These are phyloP conservation scores for Mucor plumbeus DNA, from an alignment of 371 early-diverging fungal species.

Conservation along the genomic window DNA sequence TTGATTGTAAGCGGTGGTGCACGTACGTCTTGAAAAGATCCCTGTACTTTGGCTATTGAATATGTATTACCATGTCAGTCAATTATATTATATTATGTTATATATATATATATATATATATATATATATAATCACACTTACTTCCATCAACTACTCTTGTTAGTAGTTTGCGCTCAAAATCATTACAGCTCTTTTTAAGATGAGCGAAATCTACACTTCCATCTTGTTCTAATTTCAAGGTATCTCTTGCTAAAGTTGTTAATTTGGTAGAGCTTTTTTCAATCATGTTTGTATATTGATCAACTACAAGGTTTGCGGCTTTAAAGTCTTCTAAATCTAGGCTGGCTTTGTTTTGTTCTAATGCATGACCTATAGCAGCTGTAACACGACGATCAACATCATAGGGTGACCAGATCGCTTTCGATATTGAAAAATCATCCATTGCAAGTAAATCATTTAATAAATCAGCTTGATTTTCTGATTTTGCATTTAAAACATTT, in stretches of 20 bases:
- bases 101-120: too few relatives aligned
- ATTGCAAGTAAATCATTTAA: slow-evolving; percentile 13
- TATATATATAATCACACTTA: slow-evolving; percentile 28
- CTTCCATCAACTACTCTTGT: slow-evolving; percentile 70
- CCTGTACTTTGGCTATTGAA: slow-evolving; percentile 57
- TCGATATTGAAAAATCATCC: slow-evolving; percentile 28
- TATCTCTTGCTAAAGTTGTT: neutral
- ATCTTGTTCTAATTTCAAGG: slow-evolving; percentile 4
- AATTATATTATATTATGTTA: neutral
- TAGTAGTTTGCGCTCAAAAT: slow-evolving; percentile 64
- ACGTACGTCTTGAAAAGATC: slow-evolving; percentile 68
- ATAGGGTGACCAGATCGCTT: slow-evolving; percentile 40
- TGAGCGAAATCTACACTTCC: slow-evolving; percentile 29
- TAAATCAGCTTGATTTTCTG: slow-evolving; percentile 5
- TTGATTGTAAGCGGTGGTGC: slow-evolving; percentile 71
- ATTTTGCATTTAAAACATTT: slow-evolving; percentile 12
- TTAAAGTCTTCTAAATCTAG: slow-evolving; percentile 34
- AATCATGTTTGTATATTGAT: slow-evolving; percentile 16
- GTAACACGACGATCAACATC: slow-evolving; percentile 44
- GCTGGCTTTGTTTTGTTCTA: slow-evolving; percentile 22
- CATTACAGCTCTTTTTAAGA: slow-evolving; percentile 42
- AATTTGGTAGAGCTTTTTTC: slow-evolving; percentile 15
- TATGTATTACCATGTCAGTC: neutral
- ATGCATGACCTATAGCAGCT: slow-evolving; percentile 42
- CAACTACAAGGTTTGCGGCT: slow-evolving; percentile 31